These are phyloP conservation scores for Fusarium xyrophilum DNA, from an alignment of 2,329 filamentous ascomycete species.

Conservation along the genomic window DNA sequence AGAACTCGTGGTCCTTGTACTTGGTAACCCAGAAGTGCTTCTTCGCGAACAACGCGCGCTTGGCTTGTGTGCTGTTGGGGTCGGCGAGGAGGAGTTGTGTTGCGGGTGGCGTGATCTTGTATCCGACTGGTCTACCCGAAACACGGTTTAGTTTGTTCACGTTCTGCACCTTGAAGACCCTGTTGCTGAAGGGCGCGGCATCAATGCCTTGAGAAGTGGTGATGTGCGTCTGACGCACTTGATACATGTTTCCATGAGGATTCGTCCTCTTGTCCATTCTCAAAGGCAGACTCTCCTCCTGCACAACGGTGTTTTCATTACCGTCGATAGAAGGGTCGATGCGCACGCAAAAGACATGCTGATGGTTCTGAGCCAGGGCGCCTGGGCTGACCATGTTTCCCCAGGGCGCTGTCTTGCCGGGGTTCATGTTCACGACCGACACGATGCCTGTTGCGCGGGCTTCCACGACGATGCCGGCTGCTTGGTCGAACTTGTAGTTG, in stretches of 20 bases:
- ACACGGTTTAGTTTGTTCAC: conserved; percentile 50
- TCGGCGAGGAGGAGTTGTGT: conserved; percentile 52
- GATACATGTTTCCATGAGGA: conserved; percentile 56
- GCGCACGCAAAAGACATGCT: conserved; percentile 71
- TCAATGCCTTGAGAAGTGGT: conserved; percentile 56
- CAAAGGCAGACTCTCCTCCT: conserved; percentile 52
- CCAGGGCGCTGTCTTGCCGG: conserved; percentile 58
- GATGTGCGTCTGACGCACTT: conserved; percentile 54
- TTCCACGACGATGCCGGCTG: conserved; percentile 67
- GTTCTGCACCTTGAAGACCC: conserved; percentile 60
- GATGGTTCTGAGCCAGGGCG: conserved; percentile 72
- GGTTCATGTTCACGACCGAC: conserved; percentile 65
- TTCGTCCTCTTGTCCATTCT: conserved; percentile 52
- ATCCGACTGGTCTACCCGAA: conserved; percentile 55
- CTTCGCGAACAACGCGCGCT: conserved; percentile 51
- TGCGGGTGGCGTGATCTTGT: conserved; percentile 53
- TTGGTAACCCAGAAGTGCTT: conserved; percentile 57
- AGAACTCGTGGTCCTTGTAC: conserved; percentile 55
- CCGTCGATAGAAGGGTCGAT: conserved; percentile 72
- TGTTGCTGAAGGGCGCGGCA: conserved; percentile 56
- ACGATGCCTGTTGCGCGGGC: conserved; percentile 71
- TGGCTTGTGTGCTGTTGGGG: conserved; percentile 49
- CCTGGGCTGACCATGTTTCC: conserved; percentile 70
- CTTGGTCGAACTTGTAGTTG: conserved; percentile 64
- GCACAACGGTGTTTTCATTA: conserved; percentile 60